A percentile compares a stretch with the other conserved stretches of the same genome.
phyloP scores from a whole-genome alignment of 345 rosid species.

The Atalantia buxifolia region DNA sequence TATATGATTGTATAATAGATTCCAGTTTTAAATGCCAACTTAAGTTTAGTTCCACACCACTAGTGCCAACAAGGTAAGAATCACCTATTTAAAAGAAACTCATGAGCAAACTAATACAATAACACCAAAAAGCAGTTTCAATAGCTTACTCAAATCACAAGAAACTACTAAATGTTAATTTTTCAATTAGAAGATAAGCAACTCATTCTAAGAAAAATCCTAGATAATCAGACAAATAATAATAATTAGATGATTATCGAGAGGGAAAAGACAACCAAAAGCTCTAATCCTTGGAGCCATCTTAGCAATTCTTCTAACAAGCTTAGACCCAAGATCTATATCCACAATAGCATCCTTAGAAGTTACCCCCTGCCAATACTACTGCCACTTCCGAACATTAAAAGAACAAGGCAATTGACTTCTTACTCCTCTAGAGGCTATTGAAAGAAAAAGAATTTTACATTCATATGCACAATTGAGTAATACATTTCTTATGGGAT shows the following conservation, averaged over 20 bases:
- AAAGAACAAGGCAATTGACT: background rate
- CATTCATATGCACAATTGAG: too few relatives aligned
- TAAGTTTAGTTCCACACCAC: conserved; percentile 97
- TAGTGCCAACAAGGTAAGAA: conserved; percentile 86
- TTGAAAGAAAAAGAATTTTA: background rate
- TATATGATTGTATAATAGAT: too few relatives aligned
- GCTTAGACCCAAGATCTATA: conserved; percentile 90
- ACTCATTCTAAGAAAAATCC: too few relatives aligned
- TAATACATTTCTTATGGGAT: too few relatives aligned
- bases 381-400: conserved; percentile 20
- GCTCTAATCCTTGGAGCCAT: conserved; percentile 95
- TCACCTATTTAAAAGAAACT: conserved; percentile 48
- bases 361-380: conserved; percentile 33
- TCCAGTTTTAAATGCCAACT: conserved; percentile 4
- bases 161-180: background rate
- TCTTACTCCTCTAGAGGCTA: conserved; percentile 16
- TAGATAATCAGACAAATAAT: background rate
- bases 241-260: conserved; percentile 41
- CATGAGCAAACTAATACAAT: background rate
- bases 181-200: background rate
- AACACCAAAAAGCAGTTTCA: background rate
- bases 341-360: conserved; percentile 87
- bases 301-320: conserved; percentile 72
- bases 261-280: conserved; percentile 82
- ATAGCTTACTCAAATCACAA: too few relatives aligned